Evolutionary conservation across 768 basidiomycete genomes (phyloP).

Genomic region (Phlebiopsis gigantea): DNA sequence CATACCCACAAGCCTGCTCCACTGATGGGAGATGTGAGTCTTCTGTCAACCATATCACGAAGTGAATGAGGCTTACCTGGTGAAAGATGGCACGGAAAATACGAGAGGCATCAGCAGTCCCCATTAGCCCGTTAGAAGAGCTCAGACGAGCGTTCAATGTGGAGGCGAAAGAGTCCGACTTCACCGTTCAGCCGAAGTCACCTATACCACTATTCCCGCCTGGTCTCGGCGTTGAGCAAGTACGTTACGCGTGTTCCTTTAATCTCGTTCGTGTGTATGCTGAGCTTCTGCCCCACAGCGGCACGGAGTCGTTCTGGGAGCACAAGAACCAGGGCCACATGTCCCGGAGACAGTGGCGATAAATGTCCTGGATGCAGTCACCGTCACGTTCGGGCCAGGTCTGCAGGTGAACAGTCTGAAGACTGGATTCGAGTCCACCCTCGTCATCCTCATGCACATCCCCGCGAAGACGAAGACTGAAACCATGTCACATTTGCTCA

Average conservation of each 20-base stretch:
- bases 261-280: too few relatives aligned
- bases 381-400: conserved; percentile 53
- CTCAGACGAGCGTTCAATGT: not conserved
- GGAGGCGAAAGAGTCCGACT: not conserved
- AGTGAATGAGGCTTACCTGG: not conserved
- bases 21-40: not conserved
- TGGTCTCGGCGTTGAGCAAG: conserved; percentile 19
- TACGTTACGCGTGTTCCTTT: conserved; percentile 1
- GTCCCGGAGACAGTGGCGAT: conserved; percentile 16
- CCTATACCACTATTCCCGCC: conserved; percentile 18
- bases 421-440: conserved; percentile 68
- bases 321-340: not conserved
- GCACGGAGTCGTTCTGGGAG: not conserved
- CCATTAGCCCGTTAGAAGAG: not conserved
- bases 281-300: not conserved
- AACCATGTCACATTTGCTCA: conserved; percentile 35
- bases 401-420: conserved; percentile 50
- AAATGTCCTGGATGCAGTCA: conserved; percentile 48
- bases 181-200: not conserved
- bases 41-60: too few relatives aligned
- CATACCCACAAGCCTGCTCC: not conserved
- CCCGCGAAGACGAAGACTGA: conserved; percentile 29
- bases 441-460: conserved; percentile 51
- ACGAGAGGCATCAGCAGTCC: not conserved
- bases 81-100: not conserved